Percentiles rank a stretch among this genome's conserved stretches.
These are phyloP conservation scores for Lignosus rhinocerotis DNA, from an alignment of 1,284 basidiomycete genomes.

Conservation along the genomic window DNA sequence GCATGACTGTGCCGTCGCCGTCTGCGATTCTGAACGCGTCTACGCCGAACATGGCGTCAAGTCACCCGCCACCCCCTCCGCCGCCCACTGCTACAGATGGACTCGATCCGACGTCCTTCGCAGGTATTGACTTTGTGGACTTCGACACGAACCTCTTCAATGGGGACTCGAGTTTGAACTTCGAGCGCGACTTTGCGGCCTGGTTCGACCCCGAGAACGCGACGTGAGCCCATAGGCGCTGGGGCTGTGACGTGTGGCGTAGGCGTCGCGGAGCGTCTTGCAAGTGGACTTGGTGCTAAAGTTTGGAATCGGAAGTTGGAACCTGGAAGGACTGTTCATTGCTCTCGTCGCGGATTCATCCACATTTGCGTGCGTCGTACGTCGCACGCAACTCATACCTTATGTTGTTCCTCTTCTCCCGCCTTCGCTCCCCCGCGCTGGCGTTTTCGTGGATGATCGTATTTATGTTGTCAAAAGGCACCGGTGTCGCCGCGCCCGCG, in stretches of 20 bases:
- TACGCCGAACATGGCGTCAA: conserved; percentile 13
- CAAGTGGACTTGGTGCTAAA: neutral
- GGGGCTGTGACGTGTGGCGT: neutral
- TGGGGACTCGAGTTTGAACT: conserved; percentile 48
- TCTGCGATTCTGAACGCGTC: conserved; percentile 41
- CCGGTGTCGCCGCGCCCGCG: conserved; percentile 3
- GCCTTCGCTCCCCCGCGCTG: neutral
- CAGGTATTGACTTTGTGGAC: conserved; percentile 29
- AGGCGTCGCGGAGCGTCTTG: neutral
- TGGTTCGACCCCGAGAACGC: conserved; percentile 54
- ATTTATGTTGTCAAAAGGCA: conserved; percentile 28
- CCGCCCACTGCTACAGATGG: conserved; percentile 39
- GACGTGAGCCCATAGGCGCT: neutral
- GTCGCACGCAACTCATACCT: neutral
- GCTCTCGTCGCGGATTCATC: neutral
- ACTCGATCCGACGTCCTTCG: conserved; percentile 45
- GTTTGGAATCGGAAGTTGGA: neutral
- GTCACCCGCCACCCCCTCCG: conserved; percentile 22
- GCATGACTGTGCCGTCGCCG: conserved; percentile 47
- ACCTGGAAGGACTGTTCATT: neutral
- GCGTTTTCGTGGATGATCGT: conserved; percentile 23
- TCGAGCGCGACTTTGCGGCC: conserved; percentile 67
- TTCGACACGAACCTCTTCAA: conserved; percentile 11
- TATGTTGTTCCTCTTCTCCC: neutral
- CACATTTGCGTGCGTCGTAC: neutral